phyloP scores from a whole-genome alignment of 208 protist species.

The Leishmania martiniquensis region DNA sequence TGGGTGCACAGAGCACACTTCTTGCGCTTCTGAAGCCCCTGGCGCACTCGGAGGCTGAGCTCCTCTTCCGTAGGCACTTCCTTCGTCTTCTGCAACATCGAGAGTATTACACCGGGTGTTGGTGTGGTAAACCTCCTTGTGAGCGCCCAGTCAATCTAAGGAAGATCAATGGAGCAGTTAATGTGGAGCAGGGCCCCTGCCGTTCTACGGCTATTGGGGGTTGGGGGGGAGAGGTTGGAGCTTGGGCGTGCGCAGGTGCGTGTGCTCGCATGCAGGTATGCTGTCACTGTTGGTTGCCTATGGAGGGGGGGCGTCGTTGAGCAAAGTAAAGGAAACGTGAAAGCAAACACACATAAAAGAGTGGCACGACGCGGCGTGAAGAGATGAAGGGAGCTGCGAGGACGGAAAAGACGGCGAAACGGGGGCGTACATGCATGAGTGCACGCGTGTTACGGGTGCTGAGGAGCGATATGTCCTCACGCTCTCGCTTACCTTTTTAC shows the following conservation, averaged over 20 bases:
- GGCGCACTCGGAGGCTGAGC: constrained; percentile 78
- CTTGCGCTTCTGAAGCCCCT: constrained; percentile 92
- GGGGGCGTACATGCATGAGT: not conserved
- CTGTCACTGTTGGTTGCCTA: not conserved
- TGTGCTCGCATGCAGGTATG: not conserved
- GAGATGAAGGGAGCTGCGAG: not conserved
- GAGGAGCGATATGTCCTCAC: not conserved
- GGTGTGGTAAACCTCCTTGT: not conserved
- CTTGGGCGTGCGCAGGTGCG: not conserved
- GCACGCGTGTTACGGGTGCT: not conserved
- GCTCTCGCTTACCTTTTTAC: not conserved
- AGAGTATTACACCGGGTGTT: not conserved
- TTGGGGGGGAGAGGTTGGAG: not conserved
- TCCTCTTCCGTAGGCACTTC: constrained; percentile 63
- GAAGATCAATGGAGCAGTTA: not conserved
- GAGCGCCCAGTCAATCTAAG: not conserved
- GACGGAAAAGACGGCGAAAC: not conserved
- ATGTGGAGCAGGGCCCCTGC: not conserved
- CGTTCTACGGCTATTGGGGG: constrained; percentile 1
- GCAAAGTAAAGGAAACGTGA: not conserved
- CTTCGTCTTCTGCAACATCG: constrained; percentile 42
- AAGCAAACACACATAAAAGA: too few relatives aligned
- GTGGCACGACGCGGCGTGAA: not conserved
- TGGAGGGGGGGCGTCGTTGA: too few relatives aligned
- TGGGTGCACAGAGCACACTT: constrained; percentile 91